A percentile compares a stretch with the other conserved stretches of the same genome.
These are phyloP conservation scores for Crinitomyces ghanaensis DNA, from an alignment of 805 yeast species.

Conservation along the genomic window DNA sequence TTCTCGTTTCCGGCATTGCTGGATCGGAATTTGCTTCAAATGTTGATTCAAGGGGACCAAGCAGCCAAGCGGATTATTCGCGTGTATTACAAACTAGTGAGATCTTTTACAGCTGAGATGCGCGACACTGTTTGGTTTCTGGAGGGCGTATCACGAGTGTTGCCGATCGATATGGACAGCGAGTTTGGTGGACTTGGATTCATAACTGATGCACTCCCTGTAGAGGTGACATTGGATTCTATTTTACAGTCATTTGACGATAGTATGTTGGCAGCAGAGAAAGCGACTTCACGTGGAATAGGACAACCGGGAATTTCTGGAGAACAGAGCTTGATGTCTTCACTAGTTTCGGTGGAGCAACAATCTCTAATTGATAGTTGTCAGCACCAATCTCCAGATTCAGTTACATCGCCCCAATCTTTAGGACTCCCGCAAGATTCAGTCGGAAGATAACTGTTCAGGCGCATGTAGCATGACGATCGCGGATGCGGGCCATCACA, in stretches of 20 bases:
- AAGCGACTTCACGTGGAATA: too few relatives aligned
- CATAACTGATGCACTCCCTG: constrained; percentile 17
- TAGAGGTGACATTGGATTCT: constrained; percentile 11
- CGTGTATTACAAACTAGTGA: constrained; percentile 68
- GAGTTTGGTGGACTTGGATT: constrained; percentile 19
- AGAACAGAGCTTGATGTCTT: too few relatives aligned
- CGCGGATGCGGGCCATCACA: too few relatives aligned
- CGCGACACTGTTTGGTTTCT: constrained; percentile 83
- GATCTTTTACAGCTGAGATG: constrained; percentile 77
- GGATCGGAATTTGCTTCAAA: constrained; percentile 65
- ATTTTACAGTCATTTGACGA: constrained; percentile 12
- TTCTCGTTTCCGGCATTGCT: constrained; percentile 90
- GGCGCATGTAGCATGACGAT: too few relatives aligned
- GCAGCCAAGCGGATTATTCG: constrained; percentile 87
- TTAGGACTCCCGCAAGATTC: too few relatives aligned
- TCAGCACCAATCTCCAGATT: too few relatives aligned
- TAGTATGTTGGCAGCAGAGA: constrained; percentile 10
- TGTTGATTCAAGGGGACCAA: constrained; percentile 74
- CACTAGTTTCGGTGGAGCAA: too few relatives aligned
- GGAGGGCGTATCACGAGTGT: constrained; percentile 79
- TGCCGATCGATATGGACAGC: constrained; percentile 78
- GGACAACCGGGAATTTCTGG: too few relatives aligned
- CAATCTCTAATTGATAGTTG: too few relatives aligned
- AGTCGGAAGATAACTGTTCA: too few relatives aligned
- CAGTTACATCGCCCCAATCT: too few relatives aligned